Evolutionary conservation across 2,329 filamentous ascomycete species (phyloP).

Genomic region (Cercospora zeina): DNA sequence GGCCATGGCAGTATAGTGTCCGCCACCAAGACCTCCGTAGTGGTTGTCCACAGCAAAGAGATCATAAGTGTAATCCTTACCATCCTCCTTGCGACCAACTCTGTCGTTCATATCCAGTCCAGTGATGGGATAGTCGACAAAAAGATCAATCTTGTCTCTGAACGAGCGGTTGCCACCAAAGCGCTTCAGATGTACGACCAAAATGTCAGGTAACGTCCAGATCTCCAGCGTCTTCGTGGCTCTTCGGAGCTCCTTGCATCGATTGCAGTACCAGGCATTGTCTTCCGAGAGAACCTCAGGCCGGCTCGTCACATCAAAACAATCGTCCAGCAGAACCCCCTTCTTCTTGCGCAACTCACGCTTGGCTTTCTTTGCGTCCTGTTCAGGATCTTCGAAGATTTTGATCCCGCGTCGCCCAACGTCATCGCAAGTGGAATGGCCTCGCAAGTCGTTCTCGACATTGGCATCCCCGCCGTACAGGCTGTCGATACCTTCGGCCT

Average conservation of each 20-base stretch:
- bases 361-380: constrained; percentile 63
- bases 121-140: constrained; percentile 88
- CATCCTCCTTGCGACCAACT: constrained; percentile 76
- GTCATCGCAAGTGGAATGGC: constrained; percentile 52
- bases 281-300: constrained; percentile 91
- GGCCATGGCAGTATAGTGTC: constrained; percentile 93
- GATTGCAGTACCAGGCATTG: constrained; percentile 96
- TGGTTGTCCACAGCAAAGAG: constrained; percentile 96
- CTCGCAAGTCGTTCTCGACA: constrained; percentile 56
- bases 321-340: constrained; percentile 84
- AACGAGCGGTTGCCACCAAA: constrained; percentile 83
- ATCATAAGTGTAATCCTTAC: constrained; percentile 84
- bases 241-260: constrained; percentile 88
- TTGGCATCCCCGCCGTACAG: constrained; percentile 60
- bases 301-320: constrained; percentile 90
- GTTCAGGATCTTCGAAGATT: constrained; percentile 59
- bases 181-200: constrained; percentile 92
- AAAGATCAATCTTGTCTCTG: constrained; percentile 85
- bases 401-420: constrained; percentile 57
- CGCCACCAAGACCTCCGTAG: constrained; percentile 87
- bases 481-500: constrained; percentile 64
- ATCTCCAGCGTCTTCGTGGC: constrained; percentile 96
- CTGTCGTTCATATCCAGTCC: constrained; percentile 78
- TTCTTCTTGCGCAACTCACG: constrained; percentile 67
- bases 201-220: constrained; percentile 93